A percentile compares a stretch with the other conserved stretches of the same genome.
Conservation (phyloP, 2,329 filamentous ascomycete genomes). For the Pestalotiopsis sp. region DNA sequence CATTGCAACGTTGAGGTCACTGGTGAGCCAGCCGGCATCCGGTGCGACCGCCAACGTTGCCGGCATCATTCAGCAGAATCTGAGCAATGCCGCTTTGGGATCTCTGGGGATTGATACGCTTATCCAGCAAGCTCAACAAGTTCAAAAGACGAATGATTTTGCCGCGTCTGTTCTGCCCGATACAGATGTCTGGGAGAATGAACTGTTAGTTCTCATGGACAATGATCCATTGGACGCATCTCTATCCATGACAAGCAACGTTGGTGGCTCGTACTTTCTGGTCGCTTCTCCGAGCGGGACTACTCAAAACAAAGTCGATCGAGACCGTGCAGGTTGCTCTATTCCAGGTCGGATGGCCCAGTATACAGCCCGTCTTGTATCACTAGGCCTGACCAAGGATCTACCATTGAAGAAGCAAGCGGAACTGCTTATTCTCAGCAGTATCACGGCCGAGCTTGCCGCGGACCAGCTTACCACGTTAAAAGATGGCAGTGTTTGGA, state of each 20-base stretch:
- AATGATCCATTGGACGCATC: conserved; percentile 55
- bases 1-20: conserved; percentile 41
- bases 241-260: conserved; percentile 71
- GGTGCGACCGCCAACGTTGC: conserved; percentile 45
- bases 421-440: conserved; percentile 54
- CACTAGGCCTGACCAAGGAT: conserved; percentile 38
- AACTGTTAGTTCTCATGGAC: conserved; percentile 59
- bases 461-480: conserved; percentile 55
- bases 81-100: conserved; percentile 48
- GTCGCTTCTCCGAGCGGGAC: conserved; percentile 36
- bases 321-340: conserved; percentile 72
- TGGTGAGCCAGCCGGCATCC: conserved; percentile 46
- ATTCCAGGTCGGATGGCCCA: conserved; percentile 74
- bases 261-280: conserved; percentile 72
- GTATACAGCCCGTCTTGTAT: conserved; percentile 65
- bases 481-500: conserved; percentile 49
- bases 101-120: conserved; percentile 58
- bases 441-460: conserved; percentile 51
- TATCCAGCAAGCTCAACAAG: conserved; percentile 46
- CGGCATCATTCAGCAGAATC: conserved; percentile 55
- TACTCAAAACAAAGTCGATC: conserved; percentile 25
- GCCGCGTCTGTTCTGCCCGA: conserved; percentile 59
- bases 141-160: conserved; percentile 36
- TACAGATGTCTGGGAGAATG: conserved; percentile 63
- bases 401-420: conserved; percentile 44